Evolutionary conservation across 352 stramenopile genomes (phyloP).

Genomic region (Blastocystis sp.): DNA sequence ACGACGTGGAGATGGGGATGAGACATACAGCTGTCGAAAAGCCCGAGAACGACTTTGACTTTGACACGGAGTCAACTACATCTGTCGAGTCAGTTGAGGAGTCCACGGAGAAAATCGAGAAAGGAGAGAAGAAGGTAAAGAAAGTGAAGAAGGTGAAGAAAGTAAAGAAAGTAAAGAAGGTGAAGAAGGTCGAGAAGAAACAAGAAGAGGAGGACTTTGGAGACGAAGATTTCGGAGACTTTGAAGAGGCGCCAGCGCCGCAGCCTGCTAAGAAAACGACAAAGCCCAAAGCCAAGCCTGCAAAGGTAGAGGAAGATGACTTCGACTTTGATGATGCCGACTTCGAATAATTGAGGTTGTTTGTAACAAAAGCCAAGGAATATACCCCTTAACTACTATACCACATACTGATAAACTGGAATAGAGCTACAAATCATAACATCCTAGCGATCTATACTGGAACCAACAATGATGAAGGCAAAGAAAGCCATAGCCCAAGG

Average conservation of each 20-base stretch:
- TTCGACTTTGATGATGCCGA: not conserved
- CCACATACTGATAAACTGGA: constrained; percentile 60
- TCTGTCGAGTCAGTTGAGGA: not conserved
- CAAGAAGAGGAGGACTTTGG: not conserved
- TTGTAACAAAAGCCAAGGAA: constrained; percentile 2
- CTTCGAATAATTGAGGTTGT: not conserved
- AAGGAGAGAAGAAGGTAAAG: constrained; percentile 36
- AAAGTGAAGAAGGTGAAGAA: constrained; percentile 62
- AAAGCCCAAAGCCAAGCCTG: not conserved
- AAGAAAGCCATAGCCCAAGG: constrained; percentile 59
- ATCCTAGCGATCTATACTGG: not conserved
- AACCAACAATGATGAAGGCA: constrained; percentile 57
- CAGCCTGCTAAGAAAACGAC: not conserved
- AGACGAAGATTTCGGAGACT: constrained; percentile 51
- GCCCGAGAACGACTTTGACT: not conserved
- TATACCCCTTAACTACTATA: constrained; percentile 18
- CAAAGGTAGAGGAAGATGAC: not conserved
- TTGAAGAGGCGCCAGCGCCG: constrained; percentile 12
- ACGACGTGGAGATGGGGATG: not conserved
- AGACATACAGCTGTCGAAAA: not conserved
- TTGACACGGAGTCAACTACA: not conserved
- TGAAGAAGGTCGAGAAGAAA: constrained; percentile 50
- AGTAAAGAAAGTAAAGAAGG: constrained; percentile 60
- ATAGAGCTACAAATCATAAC: constrained; percentile 10
- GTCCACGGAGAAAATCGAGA: not conserved